Percentiles rank a stretch among this genome's conserved stretches.
Conservation (phyloP, 1,284 basidiomycete species). For the Puccinia coronata region DNA sequence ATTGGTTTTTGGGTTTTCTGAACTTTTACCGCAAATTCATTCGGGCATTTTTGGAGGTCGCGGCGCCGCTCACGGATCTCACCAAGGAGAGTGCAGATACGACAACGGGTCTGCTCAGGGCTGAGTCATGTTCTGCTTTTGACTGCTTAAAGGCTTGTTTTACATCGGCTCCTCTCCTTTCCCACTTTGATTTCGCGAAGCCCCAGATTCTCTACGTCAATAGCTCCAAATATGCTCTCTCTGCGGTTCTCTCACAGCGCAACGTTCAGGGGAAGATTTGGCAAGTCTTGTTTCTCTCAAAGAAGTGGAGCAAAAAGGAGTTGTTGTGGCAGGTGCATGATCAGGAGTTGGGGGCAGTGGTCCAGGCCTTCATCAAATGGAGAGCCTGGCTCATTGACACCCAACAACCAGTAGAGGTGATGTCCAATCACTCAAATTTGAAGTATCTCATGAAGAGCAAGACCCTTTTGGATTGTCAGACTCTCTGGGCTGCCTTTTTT, state of each 20-base stretch:
- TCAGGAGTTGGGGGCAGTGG: constrained; percentile 21
- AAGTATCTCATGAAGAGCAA: not conserved
- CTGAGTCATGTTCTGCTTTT: not conserved
- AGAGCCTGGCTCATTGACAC: constrained; percentile 14
- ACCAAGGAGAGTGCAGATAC: not conserved
- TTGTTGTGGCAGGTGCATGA: not conserved
- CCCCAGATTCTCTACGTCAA: not conserved
- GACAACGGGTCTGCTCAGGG: no score
- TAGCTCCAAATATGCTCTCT: constrained; percentile 12
- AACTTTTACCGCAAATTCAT: constrained; percentile 42
- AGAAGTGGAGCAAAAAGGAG: not conserved
- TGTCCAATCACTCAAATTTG: constrained; percentile 24
- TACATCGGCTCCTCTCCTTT: no score
- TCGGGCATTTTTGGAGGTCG: not conserved
- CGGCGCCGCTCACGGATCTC: not conserved
- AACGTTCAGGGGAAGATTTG: not conserved
- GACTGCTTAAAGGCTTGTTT: not conserved
- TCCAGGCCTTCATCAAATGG: constrained; percentile 12
- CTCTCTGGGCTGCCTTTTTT: constrained; percentile 5
- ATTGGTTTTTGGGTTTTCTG: constrained; percentile 7
- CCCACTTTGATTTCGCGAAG: constrained; percentile 7
- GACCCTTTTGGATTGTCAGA: not conserved
- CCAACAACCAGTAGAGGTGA: not conserved
- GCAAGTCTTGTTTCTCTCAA: constrained; percentile 10
- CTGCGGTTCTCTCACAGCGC: no score